Evolutionary conservation across 2,329 filamentous ascomycete genomes (phyloP), one percentile per base, ranked within the genome.

Genomic region (Penicillium verrucosum): DNA sequence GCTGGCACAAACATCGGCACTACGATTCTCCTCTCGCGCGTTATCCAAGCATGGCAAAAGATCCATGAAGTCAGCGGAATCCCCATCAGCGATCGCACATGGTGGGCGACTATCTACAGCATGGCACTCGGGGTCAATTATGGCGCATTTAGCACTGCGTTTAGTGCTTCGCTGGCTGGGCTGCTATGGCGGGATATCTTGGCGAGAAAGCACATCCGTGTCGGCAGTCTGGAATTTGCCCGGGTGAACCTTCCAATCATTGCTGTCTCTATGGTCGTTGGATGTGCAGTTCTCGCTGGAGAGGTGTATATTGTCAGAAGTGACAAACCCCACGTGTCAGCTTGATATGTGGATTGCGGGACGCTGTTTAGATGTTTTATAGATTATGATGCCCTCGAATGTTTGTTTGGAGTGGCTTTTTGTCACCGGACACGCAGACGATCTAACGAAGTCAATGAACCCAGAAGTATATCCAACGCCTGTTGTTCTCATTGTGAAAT

Each of bases 1-100:
- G 86, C 88, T 0, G 88, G 88, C 18, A 90, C 88, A 1, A 90
- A 90, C 61, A 90, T 90, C 51, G 88, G 88, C 34, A 89, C 88
- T 0, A 87, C 88, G 0, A 90, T 91, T 65, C 81, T 90, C 0
- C 78, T 90, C 1, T 89, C 82, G 9, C 85, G 88, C 3, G 81
- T 90, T 7, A 82, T 90, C 11, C 88, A 90, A 68, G 76, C 82
- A 0, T 90, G 88, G 88, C 76, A 83, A 60, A 65, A 75, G 1
- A 88, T 90, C 40, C 84, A 87, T 61, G 54, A 67, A 0, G 57
- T 61, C 0, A 80, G 77, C 38, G 72, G 73, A 0, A 72, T 69
- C 1, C 70, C 78, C 0, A 87, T 90, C 48, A 81, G 77, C 12
- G 75, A 89, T 42, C 81, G 87, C 4, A 88, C 82, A 0, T 89